Conservation (phyloP, 2,329 filamentous ascomycete genomes). For the Pseudocercospora cruenta region DNA sequence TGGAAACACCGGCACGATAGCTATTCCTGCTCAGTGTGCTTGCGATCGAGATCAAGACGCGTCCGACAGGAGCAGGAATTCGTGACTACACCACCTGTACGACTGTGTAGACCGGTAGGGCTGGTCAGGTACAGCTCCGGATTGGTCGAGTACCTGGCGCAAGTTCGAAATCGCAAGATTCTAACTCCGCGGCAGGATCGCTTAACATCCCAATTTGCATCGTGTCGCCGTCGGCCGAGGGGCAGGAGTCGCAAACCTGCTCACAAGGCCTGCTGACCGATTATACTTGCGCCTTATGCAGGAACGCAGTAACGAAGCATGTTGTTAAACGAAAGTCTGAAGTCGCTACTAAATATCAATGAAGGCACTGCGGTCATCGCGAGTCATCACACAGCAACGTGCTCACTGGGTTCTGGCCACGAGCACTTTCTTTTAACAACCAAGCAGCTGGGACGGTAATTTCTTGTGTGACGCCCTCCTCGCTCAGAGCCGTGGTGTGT, state of each 20-base stretch:
- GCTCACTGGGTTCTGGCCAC: not conserved
- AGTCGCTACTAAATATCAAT: not conserved
- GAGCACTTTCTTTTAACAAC: not conserved
- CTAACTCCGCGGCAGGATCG: not conserved
- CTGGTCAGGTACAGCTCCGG: not conserved
- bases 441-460: not conserved
- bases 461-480: slow-evolving; percentile 1
- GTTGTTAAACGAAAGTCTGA: not conserved
- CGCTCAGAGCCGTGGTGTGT: slow-evolving; percentile 6
- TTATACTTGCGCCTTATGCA: not conserved
- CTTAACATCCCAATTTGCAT: not conserved
- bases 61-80: not conserved
- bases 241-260: not conserved
- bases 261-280: not conserved
- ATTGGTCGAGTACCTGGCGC: not conserved
- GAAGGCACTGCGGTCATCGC: not conserved
- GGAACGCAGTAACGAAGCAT: slow-evolving; percentile 2
- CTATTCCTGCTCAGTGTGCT: not conserved
- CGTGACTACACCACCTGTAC: not conserved
- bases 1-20: slow-evolving; percentile 2
- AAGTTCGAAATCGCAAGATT: not conserved
- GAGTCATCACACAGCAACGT: not conserved
- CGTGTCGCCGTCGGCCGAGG: not conserved
- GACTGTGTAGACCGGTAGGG: not conserved
- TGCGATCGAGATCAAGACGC: not conserved